phyloP scores from a whole-genome alignment of 108 stramenopile genomes.

The Cyclotella baltica region DNA sequence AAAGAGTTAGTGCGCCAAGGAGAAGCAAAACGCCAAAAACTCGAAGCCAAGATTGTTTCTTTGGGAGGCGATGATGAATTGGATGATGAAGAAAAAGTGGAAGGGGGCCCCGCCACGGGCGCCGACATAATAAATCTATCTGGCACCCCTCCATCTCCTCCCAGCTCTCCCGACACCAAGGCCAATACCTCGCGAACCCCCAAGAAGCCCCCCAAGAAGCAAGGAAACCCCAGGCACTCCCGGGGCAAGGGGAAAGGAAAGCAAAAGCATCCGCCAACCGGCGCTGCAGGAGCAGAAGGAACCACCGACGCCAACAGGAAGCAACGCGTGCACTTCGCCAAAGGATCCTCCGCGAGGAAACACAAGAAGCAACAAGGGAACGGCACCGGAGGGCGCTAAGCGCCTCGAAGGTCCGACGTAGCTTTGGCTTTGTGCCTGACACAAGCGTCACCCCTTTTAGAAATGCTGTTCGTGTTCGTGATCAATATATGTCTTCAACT shows the following conservation, averaged over 20 bases:
- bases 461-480: not conserved
- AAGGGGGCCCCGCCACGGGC: not conserved
- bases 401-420: not conserved
- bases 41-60: not conserved
- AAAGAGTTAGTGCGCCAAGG: not conserved
- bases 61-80: not conserved
- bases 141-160: not conserved
- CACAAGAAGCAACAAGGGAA: not conserved
- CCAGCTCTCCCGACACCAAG: not conserved
- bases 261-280: too few relatives aligned
- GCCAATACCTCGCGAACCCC: not conserved
- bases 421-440: conserved; percentile 11
- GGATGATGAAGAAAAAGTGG: not conserved
- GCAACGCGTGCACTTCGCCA: too few relatives aligned
- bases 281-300: too few relatives aligned
- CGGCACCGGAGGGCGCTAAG: not conserved
- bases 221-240: too few relatives aligned
- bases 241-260: too few relatives aligned
- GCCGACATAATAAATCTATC: not conserved
- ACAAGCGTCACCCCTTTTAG: not conserved
- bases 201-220: not conserved
- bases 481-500: not conserved
- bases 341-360: too few relatives aligned
- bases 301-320: too few relatives aligned
- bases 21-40: not conserved